Base-by-base conservation (phyloP, 2,329 filamentous ascomycete species). In the Colletotrichum lindemuthianum region DNA sequence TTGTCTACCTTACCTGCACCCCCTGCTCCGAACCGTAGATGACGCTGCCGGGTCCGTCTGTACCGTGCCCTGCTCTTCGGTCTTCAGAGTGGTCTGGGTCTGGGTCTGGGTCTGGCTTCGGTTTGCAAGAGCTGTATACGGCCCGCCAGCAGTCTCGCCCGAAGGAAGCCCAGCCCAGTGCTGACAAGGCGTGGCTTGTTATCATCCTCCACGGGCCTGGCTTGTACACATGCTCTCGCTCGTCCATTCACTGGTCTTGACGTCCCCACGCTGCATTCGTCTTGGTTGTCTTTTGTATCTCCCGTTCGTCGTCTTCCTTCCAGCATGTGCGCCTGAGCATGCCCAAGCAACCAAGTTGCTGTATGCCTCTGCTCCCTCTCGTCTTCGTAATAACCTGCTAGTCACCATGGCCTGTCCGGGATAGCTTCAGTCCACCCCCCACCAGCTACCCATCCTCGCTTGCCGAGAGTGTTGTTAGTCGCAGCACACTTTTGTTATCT, bases 361-460 rank as follows among this genome's bases (percentile, higher is more conserved):
- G 33, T 34, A 24, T 54, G 53, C 43, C 39, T 51, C 32, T 33
- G 44, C 37, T 13, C 33, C 41, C 44, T 15, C 59, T 44, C 54
- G 50, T 53, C 57, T 48, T 50, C 48, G 41, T 43, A 41, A 53
- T 34, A 36, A 43, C 48, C 43, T 59, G 48, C 52, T 36, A 39
- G 59, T 58, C 63, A 57, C 58, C 47, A 60, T 59, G 54, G 52
- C 59, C 52, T 32, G 48, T 37, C 49, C 53, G 53, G 59, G 59
- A 66, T 66, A 64, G 43, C 63, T 59, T 66, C 60, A 64, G 49
- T 32, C 53, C 54, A 15, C 52, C 60, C 4, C 61, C 63, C 59
- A 61, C 45, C 48, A 40, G 34, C 44, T 45, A 39, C 40, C 57
- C 63, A 43, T 65, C 24, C 13, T 50, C 32, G 58, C 41, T 37